phyloP scores from a whole-genome alignment of 768 basidiomycete genomes.

The Tubosaeta sp. region DNA sequence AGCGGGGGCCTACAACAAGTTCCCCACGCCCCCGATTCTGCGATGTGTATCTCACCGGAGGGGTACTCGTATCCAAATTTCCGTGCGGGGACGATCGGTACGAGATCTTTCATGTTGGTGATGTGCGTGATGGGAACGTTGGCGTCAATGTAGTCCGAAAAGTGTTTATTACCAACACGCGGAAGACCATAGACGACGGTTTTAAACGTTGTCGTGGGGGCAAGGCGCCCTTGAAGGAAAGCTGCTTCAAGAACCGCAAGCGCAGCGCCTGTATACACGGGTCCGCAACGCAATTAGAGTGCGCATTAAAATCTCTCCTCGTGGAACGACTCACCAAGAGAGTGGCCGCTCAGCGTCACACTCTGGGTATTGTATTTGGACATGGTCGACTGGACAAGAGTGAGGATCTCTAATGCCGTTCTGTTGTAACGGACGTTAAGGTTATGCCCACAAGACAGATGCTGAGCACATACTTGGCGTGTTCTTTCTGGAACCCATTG shows the following conservation, averaged over 20 bases:
- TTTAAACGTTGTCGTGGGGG: slow-evolving; percentile 24
- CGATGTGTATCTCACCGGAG: slow-evolving; percentile 40
- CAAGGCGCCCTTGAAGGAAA: slow-evolving; percentile 33
- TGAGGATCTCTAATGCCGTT: slow-evolving; percentile 35
- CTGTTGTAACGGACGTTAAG: slow-evolving; percentile 29
- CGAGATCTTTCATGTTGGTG: slow-evolving; percentile 43
- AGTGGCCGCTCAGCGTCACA: slow-evolving; percentile 45
- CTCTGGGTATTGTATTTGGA: slow-evolving; percentile 28
- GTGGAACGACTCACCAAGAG: slow-evolving; percentile 28
- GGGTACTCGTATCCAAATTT: slow-evolving; percentile 39
- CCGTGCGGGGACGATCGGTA: slow-evolving; percentile 33
- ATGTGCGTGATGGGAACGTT: slow-evolving; percentile 44
- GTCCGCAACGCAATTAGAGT: not conserved
- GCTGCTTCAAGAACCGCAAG: slow-evolving; percentile 34
- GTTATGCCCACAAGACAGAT: not conserved
- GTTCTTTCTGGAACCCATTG: slow-evolving; percentile 41
- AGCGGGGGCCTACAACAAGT: slow-evolving; percentile 36
- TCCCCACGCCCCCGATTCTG: slow-evolving; percentile 44
- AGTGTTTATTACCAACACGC: slow-evolving; percentile 51
- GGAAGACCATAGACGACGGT: slow-evolving; percentile 34
- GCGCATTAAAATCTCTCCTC: not conserved
- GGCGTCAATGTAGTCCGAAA: slow-evolving; percentile 52
- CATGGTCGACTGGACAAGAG: slow-evolving; percentile 39
- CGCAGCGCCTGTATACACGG: slow-evolving; percentile 28
- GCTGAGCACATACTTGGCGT: slow-evolving; percentile 35